Evolutionary conservation across 2,329 filamentous ascomycete genomes (phyloP), one percentile per base, ranked within the genome.

Genomic region (Amylocarpus encephaloides): DNA sequence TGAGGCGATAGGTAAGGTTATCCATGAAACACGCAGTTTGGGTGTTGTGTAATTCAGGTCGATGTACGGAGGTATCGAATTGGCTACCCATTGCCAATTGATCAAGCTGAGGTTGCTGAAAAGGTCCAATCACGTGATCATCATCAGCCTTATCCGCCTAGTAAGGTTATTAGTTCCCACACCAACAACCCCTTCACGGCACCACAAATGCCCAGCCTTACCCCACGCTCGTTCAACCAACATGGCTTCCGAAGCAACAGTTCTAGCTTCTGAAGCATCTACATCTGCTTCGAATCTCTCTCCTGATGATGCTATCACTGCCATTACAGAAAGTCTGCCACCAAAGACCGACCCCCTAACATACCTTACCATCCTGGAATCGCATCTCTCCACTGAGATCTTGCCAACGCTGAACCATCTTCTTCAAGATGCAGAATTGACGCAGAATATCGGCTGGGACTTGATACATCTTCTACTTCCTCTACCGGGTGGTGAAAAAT

Each of bases 371-470:
- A 82, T 91, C 55, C 71, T 92, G 62, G 85, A 89, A 66, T 81
- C 86, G 67, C 84, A 86, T 58, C 73, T 90, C 41, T 81, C 77
- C 5, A 75, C 80, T 15, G 80, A 83, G 52, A 75, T 84, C 53
- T 71, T 92, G 39, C 83, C 85, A 1, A 71, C 78, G 3, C 73
- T 92, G 41, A 78, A 88, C 59, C 75, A 83, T 18, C 79, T 87
- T 33, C 73, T 88, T 15, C 79, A 86, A 65, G 81, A 88, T 73
- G 72, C 75, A 9, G 73, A 78, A 51, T 72, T 91, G 50, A 88
- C 86, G 2, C 79, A 78, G 53, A 85, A 88, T 50, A 90, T 92
- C 60, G 88, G 88, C 44, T 93, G 88, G 88, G 88, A 93, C 65
- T 71, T 92, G 46, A 83, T 93, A 18, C 83, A 86, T 63, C 79